phyloP scores from a whole-genome alignment of 2,329 filamentous ascomycete species.

The Colletotrichum simmondsii region DNA sequence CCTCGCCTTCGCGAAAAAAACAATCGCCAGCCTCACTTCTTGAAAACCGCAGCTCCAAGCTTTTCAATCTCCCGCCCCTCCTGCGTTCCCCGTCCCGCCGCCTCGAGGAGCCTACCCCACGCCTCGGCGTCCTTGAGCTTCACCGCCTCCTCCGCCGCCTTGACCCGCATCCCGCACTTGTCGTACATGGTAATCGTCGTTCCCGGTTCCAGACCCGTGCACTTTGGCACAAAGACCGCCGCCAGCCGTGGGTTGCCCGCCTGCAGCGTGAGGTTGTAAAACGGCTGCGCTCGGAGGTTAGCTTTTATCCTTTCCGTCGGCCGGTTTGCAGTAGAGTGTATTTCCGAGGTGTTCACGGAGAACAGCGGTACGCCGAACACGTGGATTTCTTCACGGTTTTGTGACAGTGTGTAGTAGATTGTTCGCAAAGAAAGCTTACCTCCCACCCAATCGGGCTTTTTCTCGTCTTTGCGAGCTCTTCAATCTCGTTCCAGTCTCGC shows the following conservation, averaged over 20 bases:
- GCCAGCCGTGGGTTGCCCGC: slow-evolving; percentile 93
- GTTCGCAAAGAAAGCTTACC: slow-evolving; percentile 61
- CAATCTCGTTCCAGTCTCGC: slow-evolving; percentile 91
- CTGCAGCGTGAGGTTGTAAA: slow-evolving; percentile 88
- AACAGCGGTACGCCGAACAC: not conserved
- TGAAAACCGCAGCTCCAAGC: slow-evolving; percentile 71
- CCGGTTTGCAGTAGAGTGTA: not conserved
- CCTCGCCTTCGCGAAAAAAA: slow-evolving; percentile 36
- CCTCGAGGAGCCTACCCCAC: slow-evolving; percentile 79
- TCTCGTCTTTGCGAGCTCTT: slow-evolving; percentile 81
- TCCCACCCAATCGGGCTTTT: slow-evolving; percentile 98
- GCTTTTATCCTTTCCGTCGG: not conserved
- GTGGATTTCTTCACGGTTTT: not conserved
- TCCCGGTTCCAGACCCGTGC: slow-evolving; percentile 73
- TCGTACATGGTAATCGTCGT: slow-evolving; percentile 93
- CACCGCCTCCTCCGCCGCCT: slow-evolving; percentile 91
- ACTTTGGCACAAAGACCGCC: slow-evolving; percentile 87
- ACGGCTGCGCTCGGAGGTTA: slow-evolving; percentile 70
- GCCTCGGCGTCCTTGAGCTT: slow-evolving; percentile 81
- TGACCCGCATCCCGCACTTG: slow-evolving; percentile 89
- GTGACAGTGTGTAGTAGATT: not conserved
- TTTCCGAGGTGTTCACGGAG: not conserved
- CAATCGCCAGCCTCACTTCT: slow-evolving; percentile 40
- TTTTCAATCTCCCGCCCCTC: slow-evolving; percentile 85
- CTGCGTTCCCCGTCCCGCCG: slow-evolving; percentile 75